phyloP scores from a whole-genome alignment of 2,329 filamentous ascomycete genomes.

The Aureobasidium vineae region DNA sequence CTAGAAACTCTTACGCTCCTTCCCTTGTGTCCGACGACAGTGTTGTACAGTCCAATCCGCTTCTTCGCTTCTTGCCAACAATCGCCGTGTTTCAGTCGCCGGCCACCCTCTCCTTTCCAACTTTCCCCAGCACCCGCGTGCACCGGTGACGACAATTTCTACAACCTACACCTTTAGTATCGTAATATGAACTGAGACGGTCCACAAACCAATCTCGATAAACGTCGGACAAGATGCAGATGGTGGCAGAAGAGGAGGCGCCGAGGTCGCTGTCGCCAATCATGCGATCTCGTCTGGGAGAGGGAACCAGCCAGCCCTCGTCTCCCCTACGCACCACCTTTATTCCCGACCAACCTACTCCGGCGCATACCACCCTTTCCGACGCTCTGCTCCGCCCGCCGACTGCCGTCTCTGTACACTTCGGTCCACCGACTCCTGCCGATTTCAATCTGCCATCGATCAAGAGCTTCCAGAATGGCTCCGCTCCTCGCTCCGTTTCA shows the following conservation, averaged over 20 bases:
- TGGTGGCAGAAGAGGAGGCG: conserved; percentile 23
- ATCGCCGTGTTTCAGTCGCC: not conserved
- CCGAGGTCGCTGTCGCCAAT: conserved; percentile 22
- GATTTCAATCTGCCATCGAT: conserved; percentile 19
- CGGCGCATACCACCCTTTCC: conserved; percentile 6
- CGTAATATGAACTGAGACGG: conserved; percentile 13
- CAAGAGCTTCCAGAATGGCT: conserved; percentile 7
- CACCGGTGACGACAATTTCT: conserved; percentile 2
- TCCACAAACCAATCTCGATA: not conserved
- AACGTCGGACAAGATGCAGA: conserved; percentile 11
- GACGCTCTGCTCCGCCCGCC: conserved; percentile 11
- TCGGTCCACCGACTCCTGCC: conserved; percentile 22
- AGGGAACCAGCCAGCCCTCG: conserved; percentile 17
- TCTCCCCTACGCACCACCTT: conserved; percentile 24
- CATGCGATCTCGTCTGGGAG: conserved; percentile 4
- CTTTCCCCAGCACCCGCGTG: not conserved
- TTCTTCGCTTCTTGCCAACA: not conserved
- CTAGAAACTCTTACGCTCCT: not conserved
- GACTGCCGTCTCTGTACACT: conserved; percentile 21
- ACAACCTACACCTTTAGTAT: not conserved
- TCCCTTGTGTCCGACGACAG: not conserved
- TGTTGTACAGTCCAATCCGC: not conserved
- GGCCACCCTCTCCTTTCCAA: not conserved
- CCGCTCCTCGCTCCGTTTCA: conserved; percentile 11
- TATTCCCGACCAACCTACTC: conserved; percentile 1